Percentiles rank a stretch among this genome's conserved stretches.
phyloP scores from a whole-genome alignment of 164 flowering plant genomes.

The Macadamia integrifolia region DNA sequence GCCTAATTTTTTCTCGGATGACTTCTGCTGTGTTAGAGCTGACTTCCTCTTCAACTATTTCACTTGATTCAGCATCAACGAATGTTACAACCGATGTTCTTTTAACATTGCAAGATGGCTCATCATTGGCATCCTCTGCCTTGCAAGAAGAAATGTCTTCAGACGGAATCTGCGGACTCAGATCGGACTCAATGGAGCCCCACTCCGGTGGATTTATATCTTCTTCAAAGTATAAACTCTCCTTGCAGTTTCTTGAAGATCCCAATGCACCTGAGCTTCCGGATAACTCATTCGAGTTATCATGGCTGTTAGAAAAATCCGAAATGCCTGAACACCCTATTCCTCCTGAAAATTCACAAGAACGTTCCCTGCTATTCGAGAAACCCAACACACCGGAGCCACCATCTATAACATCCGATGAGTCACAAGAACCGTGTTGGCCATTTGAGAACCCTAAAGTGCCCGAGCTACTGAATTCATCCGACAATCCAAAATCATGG shows the following conservation, averaged over 20 bases:
- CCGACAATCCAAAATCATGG: conserved; percentile 28
- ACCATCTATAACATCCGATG: conserved; percentile 12
- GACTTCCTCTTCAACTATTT: conserved; percentile 17
- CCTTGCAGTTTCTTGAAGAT: conserved; percentile 17
- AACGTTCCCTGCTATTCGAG: conserved; percentile 17
- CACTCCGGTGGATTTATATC: conserved; percentile 24
- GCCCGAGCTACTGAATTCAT: conserved; percentile 24
- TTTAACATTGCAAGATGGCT: conserved; percentile 26
- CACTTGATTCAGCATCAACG: conserved; percentile 29
- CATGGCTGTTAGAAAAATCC: background rate
- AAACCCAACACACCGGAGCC: conserved; percentile 17
- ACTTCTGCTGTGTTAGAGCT: conserved; percentile 20
- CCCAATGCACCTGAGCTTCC: conserved; percentile 30
- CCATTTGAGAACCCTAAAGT: conserved; percentile 7
- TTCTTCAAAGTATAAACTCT: conserved; percentile 20
- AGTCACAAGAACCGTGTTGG: conserved; percentile 18
- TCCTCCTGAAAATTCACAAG: conserved; percentile 3
- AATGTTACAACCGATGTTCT: conserved; percentile 47
- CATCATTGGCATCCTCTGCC: conserved; percentile 29
- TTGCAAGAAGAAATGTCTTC: conserved; percentile 35
- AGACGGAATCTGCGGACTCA: conserved; percentile 31
- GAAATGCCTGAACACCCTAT: background rate
- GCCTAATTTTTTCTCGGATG: conserved; percentile 21
- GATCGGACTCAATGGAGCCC: conserved; percentile 26
- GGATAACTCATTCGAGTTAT: conserved; percentile 23